These are phyloP conservation scores for Penicillium expansum DNA, from an alignment of 2,329 filamentous ascomycete genomes.

Conservation along the genomic window DNA sequence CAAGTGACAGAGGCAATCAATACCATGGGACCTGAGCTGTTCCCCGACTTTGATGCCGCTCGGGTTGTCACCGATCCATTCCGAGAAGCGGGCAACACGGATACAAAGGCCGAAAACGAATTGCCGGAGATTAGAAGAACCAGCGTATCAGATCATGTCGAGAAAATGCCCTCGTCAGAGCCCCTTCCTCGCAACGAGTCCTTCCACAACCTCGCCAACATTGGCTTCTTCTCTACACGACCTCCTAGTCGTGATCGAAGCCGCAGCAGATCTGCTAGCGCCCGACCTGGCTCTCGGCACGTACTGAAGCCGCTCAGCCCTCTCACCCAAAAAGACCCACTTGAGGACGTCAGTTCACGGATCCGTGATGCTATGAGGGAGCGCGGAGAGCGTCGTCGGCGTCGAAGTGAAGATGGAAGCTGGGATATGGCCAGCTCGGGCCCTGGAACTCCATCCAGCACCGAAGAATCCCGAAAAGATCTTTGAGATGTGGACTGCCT, in stretches of 20 bases:
- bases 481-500: conserved; percentile 21
- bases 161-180: conserved; percentile 35
- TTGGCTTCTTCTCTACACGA: conserved; percentile 86
- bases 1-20: conserved; percentile 93
- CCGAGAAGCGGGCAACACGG: conserved; percentile 29
- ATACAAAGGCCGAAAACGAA: conserved; percentile 16
- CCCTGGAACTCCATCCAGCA: conserved; percentile 34
- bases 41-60: conserved; percentile 85
- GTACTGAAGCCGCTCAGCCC: conserved; percentile 68
- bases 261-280: conserved; percentile 66
- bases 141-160: conserved; percentile 21
- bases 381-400: conserved; percentile 62
- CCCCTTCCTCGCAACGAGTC: conserved; percentile 83
- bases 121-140: conserved; percentile 25
- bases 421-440: conserved; percentile 43
- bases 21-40: conserved; percentile 90
- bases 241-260: conserved; percentile 78
- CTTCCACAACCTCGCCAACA: conserved; percentile 82
- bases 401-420: conserved; percentile 45
- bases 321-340: conserved; percentile 63
- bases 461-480: conserved; percentile 39
- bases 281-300: conserved; percentile 62
- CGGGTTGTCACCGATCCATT: conserved; percentile 62
- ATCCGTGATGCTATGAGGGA: conserved; percentile 83
- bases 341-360: conserved; percentile 79